A percentile compares a stretch with the other conserved stretches of the same genome.
Evolutionary conservation across 2,329 filamentous ascomycete species (phyloP).

Genomic region (Ophiocordyceps sinensis): DNA sequence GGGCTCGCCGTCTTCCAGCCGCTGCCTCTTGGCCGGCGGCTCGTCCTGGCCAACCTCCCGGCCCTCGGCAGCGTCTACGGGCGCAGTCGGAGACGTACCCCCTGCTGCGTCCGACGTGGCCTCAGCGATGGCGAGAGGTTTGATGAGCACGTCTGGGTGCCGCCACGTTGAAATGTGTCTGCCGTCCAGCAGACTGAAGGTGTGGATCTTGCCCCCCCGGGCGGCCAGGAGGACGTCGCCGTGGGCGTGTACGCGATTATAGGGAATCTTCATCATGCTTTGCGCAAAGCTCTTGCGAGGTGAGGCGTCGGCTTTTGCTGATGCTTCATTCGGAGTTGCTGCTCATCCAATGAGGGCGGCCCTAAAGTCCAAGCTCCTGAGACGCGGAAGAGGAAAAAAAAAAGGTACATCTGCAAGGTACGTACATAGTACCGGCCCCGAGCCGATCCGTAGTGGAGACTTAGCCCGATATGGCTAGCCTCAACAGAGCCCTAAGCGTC

Average conservation of each 20-base stretch:
- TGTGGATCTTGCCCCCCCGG: slow-evolving; percentile 56
- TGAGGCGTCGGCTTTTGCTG: not conserved
- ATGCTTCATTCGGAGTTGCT: not conserved
- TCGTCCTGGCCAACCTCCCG: slow-evolving; percentile 11
- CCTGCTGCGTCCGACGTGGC: slow-evolving; percentile 6
- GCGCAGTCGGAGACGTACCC: slow-evolving; percentile 1
- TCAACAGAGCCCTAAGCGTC: slow-evolving; percentile 21
- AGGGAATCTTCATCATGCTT: slow-evolving; percentile 38
- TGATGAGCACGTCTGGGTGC: slow-evolving; percentile 24
- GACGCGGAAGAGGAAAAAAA: no score
- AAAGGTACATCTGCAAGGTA: slow-evolving; percentile 19
- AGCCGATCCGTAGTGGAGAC: not conserved
- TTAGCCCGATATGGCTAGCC: slow-evolving; percentile 11
- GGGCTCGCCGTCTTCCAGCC: slow-evolving; percentile 11
- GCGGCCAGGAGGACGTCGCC: slow-evolving; percentile 55
- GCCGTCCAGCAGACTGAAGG: slow-evolving; percentile 46
- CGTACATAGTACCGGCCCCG: slow-evolving; percentile 10
- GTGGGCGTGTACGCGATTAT: slow-evolving; percentile 44
- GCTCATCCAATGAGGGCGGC: not conserved
- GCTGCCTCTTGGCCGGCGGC: slow-evolving; percentile 22
- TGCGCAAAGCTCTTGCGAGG: not conserved
- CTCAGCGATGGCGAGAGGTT: slow-evolving; percentile 16
- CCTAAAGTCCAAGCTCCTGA: no score
- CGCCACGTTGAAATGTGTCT: slow-evolving; percentile 48
- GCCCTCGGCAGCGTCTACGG: slow-evolving; percentile 4